phyloP scores from a whole-genome alignment of 2,329 filamentous ascomycete species.

The Epichloe coenophiala region DNA sequence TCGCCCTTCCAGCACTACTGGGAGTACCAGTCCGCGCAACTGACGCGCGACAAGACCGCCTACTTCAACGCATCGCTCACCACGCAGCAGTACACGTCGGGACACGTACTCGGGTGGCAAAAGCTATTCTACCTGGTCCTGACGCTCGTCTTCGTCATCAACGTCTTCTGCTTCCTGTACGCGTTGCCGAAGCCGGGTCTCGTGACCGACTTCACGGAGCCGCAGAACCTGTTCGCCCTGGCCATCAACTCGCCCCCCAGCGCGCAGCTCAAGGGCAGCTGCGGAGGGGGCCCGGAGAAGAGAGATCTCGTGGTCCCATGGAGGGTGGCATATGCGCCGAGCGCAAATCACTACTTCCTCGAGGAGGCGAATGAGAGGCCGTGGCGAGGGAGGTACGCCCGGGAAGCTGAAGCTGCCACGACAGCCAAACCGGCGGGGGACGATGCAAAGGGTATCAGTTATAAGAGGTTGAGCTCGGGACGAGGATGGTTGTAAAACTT shows the following conservation, averaged over 20 bases:
- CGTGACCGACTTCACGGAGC: conserved; percentile 68
- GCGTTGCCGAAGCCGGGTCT: conserved; percentile 40
- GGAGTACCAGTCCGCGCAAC: conserved; percentile 24
- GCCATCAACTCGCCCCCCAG: conserved; percentile 47
- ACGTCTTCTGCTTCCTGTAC: conserved; percentile 51
- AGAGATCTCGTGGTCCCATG: conserved; percentile 27
- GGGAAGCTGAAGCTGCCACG: conserved; percentile 16
- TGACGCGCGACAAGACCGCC: conserved; percentile 20
- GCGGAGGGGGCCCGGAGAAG: conserved; percentile 22
- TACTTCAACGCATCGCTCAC: conserved; percentile 54
- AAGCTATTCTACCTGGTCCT: conserved; percentile 55
- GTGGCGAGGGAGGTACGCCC: conserved; percentile 14
- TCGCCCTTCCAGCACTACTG: conserved; percentile 48
- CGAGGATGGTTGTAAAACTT: conserved; percentile 12
- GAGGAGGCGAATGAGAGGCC: conserved; percentile 20
- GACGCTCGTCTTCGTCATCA: conserved; percentile 50
- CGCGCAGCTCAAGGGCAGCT: conserved; percentile 22
- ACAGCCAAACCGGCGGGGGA: conserved; percentile 9
- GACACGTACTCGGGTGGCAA: conserved; percentile 47
- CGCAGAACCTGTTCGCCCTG: conserved; percentile 59
- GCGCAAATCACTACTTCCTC: conserved; percentile 29
- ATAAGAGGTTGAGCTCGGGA: conserved; percentile 17
- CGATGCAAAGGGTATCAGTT: conserved; percentile 9
- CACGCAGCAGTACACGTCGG: conserved; percentile 57
- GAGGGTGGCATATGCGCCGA: conserved; percentile 25